Evolutionary conservation across 129 eudicot genomes (phyloP).

Genomic region (Cynara cardunculus): DNA sequence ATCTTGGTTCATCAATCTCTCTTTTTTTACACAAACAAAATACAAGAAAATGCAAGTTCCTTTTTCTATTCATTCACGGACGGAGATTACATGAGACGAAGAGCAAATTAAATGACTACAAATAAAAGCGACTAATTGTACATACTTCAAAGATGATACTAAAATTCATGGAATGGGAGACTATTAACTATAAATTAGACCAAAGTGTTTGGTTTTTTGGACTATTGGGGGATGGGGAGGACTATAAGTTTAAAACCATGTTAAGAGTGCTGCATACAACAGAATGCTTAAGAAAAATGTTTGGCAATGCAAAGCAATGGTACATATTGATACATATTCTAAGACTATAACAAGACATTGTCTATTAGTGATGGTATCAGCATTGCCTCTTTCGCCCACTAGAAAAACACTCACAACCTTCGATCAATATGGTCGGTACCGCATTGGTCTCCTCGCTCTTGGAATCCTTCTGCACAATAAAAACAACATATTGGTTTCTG

Average conservation of each 20-base stretch:
- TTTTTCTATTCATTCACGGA: not conserved
- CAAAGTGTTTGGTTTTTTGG: not conserved
- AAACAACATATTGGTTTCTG: constrained; percentile 6
- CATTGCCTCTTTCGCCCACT: constrained; percentile 15
- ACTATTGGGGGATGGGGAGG: not conserved
- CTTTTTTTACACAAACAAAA: not conserved
- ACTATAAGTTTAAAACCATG: constrained; percentile 18
- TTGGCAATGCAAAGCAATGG: constrained; percentile 25
- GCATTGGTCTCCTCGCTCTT: constrained; percentile 69
- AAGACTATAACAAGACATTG: constrained; percentile 23
- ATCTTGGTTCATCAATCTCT: not conserved
- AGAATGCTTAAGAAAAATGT: constrained; percentile 18
- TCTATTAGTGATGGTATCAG: constrained; percentile 21
- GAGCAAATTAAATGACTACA: not conserved
- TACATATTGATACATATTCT: constrained; percentile 37
- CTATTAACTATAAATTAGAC: not conserved
- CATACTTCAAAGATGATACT: not conserved
- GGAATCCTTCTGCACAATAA: constrained; percentile 62
- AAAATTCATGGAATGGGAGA: not conserved
- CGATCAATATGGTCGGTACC: constrained; percentile 58
- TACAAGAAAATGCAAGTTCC: not conserved
- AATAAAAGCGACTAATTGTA: not conserved
- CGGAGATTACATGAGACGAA: not conserved
- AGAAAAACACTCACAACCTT: not conserved
- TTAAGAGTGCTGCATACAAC: constrained; percentile 22